Percentiles rank a stretch among this genome's conserved stretches.
These are phyloP conservation scores for Hortaea werneckii DNA, from an alignment of 2,329 filamentous ascomycete genomes.

Conservation along the genomic window DNA sequence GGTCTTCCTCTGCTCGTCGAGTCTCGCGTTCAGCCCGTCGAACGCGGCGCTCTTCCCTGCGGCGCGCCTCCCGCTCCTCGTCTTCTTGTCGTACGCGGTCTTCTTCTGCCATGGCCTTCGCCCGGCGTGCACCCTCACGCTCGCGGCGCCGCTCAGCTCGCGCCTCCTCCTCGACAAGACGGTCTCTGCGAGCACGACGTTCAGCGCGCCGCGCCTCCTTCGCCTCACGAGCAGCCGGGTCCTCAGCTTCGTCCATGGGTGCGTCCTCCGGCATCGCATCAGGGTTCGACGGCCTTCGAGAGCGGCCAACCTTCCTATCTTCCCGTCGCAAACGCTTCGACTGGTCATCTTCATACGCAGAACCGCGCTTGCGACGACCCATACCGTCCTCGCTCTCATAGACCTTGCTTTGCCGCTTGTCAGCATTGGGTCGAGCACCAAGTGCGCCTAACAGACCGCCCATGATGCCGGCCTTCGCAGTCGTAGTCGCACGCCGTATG, in stretches of 20 bases:
- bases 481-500: constrained; percentile 52
- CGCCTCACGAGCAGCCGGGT: constrained; percentile 17
- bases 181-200: constrained; percentile 23
- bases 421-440: constrained; percentile 15
- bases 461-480: constrained; percentile 46
- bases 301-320: constrained; percentile 24
- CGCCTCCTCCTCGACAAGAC: constrained; percentile 31
- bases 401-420: constrained; percentile 20
- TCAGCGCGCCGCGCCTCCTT: constrained; percentile 26
- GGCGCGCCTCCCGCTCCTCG: constrained; percentile 19
- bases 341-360: constrained; percentile 23
- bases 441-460: constrained; percentile 42
- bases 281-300: constrained; percentile 21
- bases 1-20: constrained; percentile 23
- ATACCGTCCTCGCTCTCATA: constrained; percentile 27
- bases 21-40: constrained; percentile 20
- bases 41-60: constrained; percentile 16
- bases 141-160: constrained; percentile 17
- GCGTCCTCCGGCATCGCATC: constrained; percentile 18
- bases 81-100: constrained; percentile 20
- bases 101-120: constrained; percentile 20
- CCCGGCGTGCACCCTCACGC: constrained; percentile 15
- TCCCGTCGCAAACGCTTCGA: constrained; percentile 28
- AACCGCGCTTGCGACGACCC: constrained; percentile 22
- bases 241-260: constrained; percentile 21